phyloP scores from a whole-genome alignment of 805 yeast genomes.

The Schizosaccharomyces lindneri region DNA sequence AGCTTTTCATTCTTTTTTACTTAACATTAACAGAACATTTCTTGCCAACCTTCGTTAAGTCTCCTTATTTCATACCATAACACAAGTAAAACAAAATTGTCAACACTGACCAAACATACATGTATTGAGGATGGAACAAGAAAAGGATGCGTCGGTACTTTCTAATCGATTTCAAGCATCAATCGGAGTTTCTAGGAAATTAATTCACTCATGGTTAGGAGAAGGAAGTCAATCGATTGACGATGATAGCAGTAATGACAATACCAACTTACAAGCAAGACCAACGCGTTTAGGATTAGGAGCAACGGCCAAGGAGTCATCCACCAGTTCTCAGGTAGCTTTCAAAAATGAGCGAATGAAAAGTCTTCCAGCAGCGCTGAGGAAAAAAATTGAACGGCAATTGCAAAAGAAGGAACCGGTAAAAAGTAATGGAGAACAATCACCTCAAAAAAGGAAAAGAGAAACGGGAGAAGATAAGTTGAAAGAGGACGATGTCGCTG shows the following conservation, averaged over 20 bases:
- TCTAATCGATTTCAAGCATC: background rate
- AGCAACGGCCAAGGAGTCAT: background rate
- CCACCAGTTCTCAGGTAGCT: background rate
- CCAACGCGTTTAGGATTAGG: background rate
- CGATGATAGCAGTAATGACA: background rate
- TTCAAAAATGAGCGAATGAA: background rate
- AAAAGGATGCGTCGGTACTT: background rate
- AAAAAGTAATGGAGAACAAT: background rate
- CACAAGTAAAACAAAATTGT: too few relatives aligned
- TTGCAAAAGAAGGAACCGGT: background rate
- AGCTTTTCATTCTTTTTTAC: too few relatives aligned
- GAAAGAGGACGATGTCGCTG: background rate
- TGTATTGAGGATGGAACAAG: background rate
- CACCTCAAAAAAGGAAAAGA: background rate
- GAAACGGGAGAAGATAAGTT: background rate
- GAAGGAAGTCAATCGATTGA: background rate
- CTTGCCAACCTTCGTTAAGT: too few relatives aligned
- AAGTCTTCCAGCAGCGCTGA: background rate
- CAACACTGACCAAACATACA: background rate
- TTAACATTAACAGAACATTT: too few relatives aligned
- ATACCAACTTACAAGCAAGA: background rate
- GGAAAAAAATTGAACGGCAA: background rate
- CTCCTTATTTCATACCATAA: too few relatives aligned
- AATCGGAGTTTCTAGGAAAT: background rate
- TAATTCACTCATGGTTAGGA: background rate